Evolutionary conservation across 2,329 filamentous ascomycete species (phyloP).

Genomic region (Zymoseptoria brevis): DNA sequence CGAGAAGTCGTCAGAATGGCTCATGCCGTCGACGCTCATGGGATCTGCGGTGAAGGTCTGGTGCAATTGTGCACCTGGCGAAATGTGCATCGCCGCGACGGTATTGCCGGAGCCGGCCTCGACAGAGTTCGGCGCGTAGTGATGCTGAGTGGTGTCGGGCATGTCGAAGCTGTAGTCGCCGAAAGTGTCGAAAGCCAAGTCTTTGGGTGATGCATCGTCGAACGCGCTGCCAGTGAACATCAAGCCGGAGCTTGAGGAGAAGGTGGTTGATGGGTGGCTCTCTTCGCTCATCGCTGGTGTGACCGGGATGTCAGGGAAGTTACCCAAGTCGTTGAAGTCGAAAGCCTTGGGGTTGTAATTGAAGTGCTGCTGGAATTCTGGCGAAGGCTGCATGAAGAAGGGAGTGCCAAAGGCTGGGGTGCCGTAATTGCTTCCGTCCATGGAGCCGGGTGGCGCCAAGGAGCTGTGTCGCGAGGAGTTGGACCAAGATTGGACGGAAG

Average conservation of each 20-base stretch:
- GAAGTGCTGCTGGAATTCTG: conserved; percentile 30
- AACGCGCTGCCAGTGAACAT: conserved; percentile 34
- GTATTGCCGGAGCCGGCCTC: conserved; percentile 15
- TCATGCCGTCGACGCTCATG: conserved; percentile 42
- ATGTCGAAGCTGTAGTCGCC: conserved; percentile 44
- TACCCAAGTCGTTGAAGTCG: conserved; percentile 27
- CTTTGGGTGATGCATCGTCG: conserved; percentile 37
- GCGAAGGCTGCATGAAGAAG: conserved; percentile 21
- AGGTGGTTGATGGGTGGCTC: conserved; percentile 21
- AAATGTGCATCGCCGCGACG: conserved; percentile 48
- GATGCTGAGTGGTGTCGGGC: conserved; percentile 22
- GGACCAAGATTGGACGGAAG: conserved; percentile 32
- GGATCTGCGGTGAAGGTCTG: conserved; percentile 45
- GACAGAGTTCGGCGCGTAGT: conserved; percentile 21
- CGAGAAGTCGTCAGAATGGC: conserved; percentile 49
- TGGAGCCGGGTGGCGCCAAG: conserved; percentile 26
- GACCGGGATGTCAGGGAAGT: conserved; percentile 21
- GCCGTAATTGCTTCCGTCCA: conserved; percentile 25
- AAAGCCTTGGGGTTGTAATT: conserved; percentile 27
- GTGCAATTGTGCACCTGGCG: conserved; percentile 63
- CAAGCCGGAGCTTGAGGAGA: conserved; percentile 35
- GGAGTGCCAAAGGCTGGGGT: conserved; percentile 23
- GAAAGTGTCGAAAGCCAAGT: conserved; percentile 52
- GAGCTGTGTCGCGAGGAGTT: conserved; percentile 24
- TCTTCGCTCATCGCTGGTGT: conserved; percentile 31